These are phyloP conservation scores for Fusarium sp. DNA, from an alignment of 2,329 filamentous ascomycete species.

Conservation along the genomic window DNA sequence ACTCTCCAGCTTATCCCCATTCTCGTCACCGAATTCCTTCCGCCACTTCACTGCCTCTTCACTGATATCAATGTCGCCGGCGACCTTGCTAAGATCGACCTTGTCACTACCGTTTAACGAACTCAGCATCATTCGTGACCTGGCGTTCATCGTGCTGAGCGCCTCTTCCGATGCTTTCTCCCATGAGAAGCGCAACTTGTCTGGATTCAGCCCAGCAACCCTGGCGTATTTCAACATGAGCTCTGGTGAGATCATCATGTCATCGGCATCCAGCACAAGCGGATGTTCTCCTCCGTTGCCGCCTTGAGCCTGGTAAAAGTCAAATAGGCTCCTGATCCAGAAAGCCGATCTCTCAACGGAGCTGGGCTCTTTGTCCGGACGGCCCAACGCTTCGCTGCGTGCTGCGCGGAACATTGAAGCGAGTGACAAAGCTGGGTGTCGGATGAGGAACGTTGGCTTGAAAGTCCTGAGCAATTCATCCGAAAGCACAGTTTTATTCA, in stretches of 20 bases:
- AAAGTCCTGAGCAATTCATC: slow-evolving; percentile 2
- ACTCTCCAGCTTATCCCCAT: neutral
- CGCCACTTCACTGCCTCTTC: neutral
- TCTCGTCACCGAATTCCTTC: neutral
- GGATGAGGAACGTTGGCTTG: slow-evolving; percentile 4
- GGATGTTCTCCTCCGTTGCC: neutral
- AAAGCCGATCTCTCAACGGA: neutral
- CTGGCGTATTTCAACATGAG: slow-evolving; percentile 4
- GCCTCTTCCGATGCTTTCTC: neutral
- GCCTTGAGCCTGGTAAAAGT: neutral
- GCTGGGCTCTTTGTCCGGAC: neutral
- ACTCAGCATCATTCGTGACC: neutral
- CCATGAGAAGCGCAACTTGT: neutral
- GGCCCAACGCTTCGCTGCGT: neutral
- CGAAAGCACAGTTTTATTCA: neutral
- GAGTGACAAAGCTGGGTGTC: neutral
- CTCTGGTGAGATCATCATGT: slow-evolving; percentile 1
- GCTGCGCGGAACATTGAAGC: neutral
- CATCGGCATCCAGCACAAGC: slow-evolving; percentile 1
- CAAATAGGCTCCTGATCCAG: neutral
- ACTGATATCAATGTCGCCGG: neutral
- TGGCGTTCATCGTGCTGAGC: neutral
- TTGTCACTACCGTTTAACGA: slow-evolving; percentile 1
- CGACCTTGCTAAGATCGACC: neutral
- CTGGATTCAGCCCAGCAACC: neutral